Base-by-base conservation (phyloP, 768 basidiomycete species). In the Leccinum barrowsii region DNA sequence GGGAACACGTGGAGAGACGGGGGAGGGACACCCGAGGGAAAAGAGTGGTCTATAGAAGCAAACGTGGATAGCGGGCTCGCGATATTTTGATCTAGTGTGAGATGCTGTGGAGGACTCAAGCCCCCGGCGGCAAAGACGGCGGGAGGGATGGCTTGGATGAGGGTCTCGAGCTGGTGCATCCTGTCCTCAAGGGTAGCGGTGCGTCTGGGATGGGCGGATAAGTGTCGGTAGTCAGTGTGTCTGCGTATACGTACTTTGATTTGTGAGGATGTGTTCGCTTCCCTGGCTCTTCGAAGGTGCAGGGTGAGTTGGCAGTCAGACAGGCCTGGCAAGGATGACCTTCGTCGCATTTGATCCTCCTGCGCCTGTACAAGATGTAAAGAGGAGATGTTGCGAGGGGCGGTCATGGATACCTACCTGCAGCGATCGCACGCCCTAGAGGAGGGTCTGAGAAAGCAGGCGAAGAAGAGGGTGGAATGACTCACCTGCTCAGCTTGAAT, bases 311-410 rank as follows among this genome's bases (percentile, higher is more conserved):
- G 11, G 90, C 88, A 6, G 87, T 86, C n/a, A 92, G 73, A 71
- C 91, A 93, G 12, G 90, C 89, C 74, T 92, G 89, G 71, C 90
- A 93, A 34, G 91, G 91, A 67, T 92, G 90, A 0, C 91, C 91
- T 70, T 93, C 91, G 65, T 93, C 91, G 68, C 91, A 93, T 66
- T 90, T 90, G 70, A 93, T 93, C 67, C 91, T 78, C 65, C 91
- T 79, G 55, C 90, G 88, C 19, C 90, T 92, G 63, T 6, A 50
- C 26, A 52, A 6, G 44, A 51, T 5, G 17, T 59, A n/a, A 56
- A 46, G 22, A 53, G 8, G 34, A 44, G 3, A 6, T 28, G 8
- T n/a, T 21, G 34, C 2, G 1, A 2, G 35, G 12, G 5, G 52
- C n/a, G 15, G 42, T 48, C 58, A 32, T 34, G 63, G 65, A 40